Conservation (phyloP, 441 rosid species). For the Biscutella laevigata region DNA sequence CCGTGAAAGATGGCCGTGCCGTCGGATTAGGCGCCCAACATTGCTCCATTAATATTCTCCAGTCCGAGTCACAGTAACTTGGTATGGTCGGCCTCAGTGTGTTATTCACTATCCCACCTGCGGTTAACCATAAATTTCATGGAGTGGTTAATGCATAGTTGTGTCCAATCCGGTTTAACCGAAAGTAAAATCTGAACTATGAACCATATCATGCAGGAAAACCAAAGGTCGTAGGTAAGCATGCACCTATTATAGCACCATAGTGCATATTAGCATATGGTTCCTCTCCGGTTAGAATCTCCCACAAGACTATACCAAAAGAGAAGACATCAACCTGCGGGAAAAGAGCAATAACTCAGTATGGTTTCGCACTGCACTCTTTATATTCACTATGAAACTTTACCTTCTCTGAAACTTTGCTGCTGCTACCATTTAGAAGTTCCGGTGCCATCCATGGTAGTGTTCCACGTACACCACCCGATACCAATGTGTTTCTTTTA, state of each 20-base stretch:
- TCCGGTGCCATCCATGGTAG: slow-evolving; percentile 78
- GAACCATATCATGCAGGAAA: neutral
- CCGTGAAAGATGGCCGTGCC: slow-evolving; percentile 47
- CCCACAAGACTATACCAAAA: slow-evolving; percentile 72
- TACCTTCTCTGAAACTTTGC: slow-evolving; percentile 67
- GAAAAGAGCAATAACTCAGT: neutral
- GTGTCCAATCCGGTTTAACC: neutral
- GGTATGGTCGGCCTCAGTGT: slow-evolving; percentile 45
- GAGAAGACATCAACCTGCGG: slow-evolving; percentile 70
- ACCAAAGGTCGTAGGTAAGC: neutral
- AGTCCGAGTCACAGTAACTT: slow-evolving; percentile 42
- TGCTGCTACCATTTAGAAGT: slow-evolving; percentile 57
- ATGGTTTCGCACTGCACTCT: neutral
- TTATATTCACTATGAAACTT: neutral
- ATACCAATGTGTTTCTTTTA: slow-evolving; percentile 51
- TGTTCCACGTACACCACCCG: slow-evolving; percentile 66
- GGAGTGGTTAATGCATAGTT: neutral
- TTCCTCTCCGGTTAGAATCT: slow-evolving; percentile 69
- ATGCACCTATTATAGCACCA: slow-evolving; percentile 65
- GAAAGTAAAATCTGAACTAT: neutral
- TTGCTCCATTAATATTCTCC: slow-evolving; percentile 54
- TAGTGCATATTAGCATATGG: slow-evolving; percentile 77
- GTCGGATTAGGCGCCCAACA: slow-evolving; percentile 53
- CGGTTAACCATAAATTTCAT: neutral
- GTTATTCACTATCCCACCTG: slow-evolving; percentile 51